These are phyloP conservation scores for Hypocreales sp. DNA, from an alignment of 2,329 filamentous ascomycete species.

Conservation along the genomic window DNA sequence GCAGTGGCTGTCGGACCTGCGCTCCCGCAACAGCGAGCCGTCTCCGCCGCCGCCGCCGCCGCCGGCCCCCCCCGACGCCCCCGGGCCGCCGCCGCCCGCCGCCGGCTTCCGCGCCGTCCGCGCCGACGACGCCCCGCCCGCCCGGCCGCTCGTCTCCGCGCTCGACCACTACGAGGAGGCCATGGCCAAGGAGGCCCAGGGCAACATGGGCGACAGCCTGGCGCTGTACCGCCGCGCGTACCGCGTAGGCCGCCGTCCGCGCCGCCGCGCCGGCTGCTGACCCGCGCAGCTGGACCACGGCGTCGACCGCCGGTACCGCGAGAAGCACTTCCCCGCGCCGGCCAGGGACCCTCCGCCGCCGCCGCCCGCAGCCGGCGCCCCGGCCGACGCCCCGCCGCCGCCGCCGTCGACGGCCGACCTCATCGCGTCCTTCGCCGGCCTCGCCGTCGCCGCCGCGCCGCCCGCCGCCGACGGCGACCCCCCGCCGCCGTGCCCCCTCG, in stretches of 20 bases:
- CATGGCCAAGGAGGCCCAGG: conserved; percentile 73
- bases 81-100: conserved; percentile 1
- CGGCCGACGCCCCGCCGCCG: conserved; percentile 16
- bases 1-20: conserved; percentile 77
- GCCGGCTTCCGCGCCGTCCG: not conserved
- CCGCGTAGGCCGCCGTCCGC: conserved; percentile 18
- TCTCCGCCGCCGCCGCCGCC: not conserved
- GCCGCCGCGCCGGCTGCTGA: conserved; percentile 4
- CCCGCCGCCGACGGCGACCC: conserved; percentile 58
- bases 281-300: conserved; percentile 54
- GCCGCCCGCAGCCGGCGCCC: conserved; percentile 27
- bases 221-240: conserved; percentile 83
- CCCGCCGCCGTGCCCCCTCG: conserved; percentile 65
- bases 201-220: conserved; percentile 78
- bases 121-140: not conserved
- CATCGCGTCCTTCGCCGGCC: conserved; percentile 56
- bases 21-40: conserved; percentile 14
- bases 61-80: conserved; percentile 4
- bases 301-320: conserved; percentile 76
- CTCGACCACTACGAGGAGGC: conserved; percentile 88
- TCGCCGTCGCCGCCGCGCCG: conserved; percentile 52
- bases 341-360: conserved; percentile 28
- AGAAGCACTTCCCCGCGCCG: conserved; percentile 72
- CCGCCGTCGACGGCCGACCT: conserved; percentile 49
- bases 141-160: conserved; percentile 50